Evolutionary conservation across 2,329 filamentous ascomycete species (phyloP).

Genomic region (Diaporthe sp.): DNA sequence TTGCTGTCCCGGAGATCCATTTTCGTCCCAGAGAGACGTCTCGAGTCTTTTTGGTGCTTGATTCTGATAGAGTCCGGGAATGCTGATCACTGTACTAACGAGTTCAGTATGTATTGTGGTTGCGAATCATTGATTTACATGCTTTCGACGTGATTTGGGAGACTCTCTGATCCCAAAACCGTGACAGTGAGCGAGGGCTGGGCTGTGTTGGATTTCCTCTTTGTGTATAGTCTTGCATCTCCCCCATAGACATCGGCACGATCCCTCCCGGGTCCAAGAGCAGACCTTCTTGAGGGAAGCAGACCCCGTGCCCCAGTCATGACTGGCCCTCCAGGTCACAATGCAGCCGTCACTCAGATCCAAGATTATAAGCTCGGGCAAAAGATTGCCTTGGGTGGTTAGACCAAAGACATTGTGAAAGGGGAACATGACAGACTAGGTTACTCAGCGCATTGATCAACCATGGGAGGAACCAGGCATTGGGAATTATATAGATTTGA

Average conservation of each 20-base stretch:
- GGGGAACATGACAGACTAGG: background rate
- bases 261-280: background rate
- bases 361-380: background rate
- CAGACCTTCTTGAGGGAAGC: background rate
- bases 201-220: background rate
- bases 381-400: background rate
- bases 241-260: background rate
- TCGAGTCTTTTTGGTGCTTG: background rate
- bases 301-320: too few species aligned
- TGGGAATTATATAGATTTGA: background rate
- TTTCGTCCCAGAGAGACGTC: background rate
- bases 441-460: background rate
- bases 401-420: background rate
- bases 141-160: background rate
- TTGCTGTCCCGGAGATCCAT: background rate
- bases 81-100: background rate
- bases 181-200: background rate
- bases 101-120: background rate
- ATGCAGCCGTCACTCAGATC: background rate
- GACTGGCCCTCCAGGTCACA: background rate
- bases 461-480: background rate
- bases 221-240: background rate
- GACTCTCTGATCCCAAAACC: background rate
- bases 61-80: background rate
- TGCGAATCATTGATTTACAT: background rate